Percentiles rank a stretch among this genome's conserved stretches.
Conservation (phyloP, 2,329 filamentous ascomycete species). For the Scytalidium sp. region DNA sequence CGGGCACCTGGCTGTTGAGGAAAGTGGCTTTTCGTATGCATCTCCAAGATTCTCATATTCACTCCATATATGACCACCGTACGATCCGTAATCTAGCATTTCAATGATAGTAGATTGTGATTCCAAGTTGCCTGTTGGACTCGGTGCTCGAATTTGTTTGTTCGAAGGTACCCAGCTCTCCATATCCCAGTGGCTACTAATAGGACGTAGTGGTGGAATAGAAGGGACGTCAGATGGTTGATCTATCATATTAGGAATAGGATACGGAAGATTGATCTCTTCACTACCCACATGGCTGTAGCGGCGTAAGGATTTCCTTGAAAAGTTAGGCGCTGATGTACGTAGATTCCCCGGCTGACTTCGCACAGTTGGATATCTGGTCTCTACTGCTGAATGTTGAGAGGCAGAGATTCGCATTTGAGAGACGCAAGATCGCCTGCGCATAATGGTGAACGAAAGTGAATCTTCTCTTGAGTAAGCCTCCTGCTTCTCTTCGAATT, state of each 20-base stretch:
- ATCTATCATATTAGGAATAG: slow-evolving; percentile 5
- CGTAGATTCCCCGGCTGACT: slow-evolving; percentile 26
- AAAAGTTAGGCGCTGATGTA: slow-evolving; percentile 35
- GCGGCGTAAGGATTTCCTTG: slow-evolving; percentile 44
- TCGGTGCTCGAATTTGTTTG: slow-evolving; percentile 4
- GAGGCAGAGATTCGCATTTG: slow-evolving; percentile 10
- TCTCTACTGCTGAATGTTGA: slow-evolving; percentile 7
- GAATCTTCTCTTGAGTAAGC: slow-evolving; percentile 4
- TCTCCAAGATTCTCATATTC: slow-evolving; percentile 8
- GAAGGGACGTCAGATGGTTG: slow-evolving; percentile 24
- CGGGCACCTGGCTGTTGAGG: slow-evolving; percentile 17
- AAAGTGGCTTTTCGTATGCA: slow-evolving; percentile 10
- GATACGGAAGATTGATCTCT: slow-evolving; percentile 23
- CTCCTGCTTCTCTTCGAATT: slow-evolving; percentile 3
- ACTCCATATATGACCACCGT: no score
- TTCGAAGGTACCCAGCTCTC: slow-evolving; percentile 23
- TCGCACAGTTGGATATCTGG: slow-evolving; percentile 8
- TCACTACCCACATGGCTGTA: slow-evolving; percentile 33
- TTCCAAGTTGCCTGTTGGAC: slow-evolving; percentile 1
- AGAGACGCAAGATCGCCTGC: slow-evolving; percentile 16
- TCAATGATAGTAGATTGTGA: slow-evolving; percentile 1
- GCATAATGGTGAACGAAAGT: slow-evolving; percentile 5
- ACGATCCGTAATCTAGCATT: no score
- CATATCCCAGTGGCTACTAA: slow-evolving; percentile 14
- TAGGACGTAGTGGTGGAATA: slow-evolving; percentile 18